Evolutionary conservation across 2,329 filamentous ascomycete genomes (phyloP), one percentile per base, ranked within the genome.

Genomic region (Trichoderma endophyticum): DNA sequence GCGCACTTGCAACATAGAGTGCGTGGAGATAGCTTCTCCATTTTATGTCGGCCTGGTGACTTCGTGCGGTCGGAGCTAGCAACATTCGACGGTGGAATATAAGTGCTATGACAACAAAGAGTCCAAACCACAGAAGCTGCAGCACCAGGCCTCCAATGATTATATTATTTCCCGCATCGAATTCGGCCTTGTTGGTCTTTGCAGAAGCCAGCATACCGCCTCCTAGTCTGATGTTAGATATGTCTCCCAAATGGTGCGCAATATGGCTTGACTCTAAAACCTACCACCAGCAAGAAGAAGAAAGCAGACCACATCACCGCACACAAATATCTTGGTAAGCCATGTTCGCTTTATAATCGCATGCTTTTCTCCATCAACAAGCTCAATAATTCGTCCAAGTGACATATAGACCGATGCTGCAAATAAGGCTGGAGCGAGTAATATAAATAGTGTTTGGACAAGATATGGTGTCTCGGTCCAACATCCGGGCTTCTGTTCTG

Each of bases 371-470:
- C 64, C 51, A 43, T 59, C 51, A 3, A 59, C 51, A 18, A 67
- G 30, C 14, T 36, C 30, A 24, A 67, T 59, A 21, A 59, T 43
- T 8, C 51, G 32, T 9, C 64, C 51, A 4, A 67, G 64, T 4
- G 14, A n/a, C 51, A 67, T 67, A 24, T 67, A 67, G 5, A 67
- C 21, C 11, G 64, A 57, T n/a, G 64, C 64, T 14, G 64, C 64
- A 4, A 67, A 59, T 14, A 67, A 26, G 1, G 64, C 64, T 9
- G 64, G 64, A 26, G 64, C 64, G 1, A 67, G 24, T 21, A 67
- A 30, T n/a, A 67, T 57, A 4, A 67, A 59, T 6, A 67, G 14
- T 12, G 48, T 39, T 11, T 67, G 64, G 30, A 59, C 7, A 59
- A 67, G 30, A 14, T 67, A 67, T 28, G 51, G 51, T 4, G 21